These are phyloP conservation scores for Keqinozyma sinolaborantium DNA, from an alignment of 1,139 yeast species.

Conservation along the genomic window DNA sequence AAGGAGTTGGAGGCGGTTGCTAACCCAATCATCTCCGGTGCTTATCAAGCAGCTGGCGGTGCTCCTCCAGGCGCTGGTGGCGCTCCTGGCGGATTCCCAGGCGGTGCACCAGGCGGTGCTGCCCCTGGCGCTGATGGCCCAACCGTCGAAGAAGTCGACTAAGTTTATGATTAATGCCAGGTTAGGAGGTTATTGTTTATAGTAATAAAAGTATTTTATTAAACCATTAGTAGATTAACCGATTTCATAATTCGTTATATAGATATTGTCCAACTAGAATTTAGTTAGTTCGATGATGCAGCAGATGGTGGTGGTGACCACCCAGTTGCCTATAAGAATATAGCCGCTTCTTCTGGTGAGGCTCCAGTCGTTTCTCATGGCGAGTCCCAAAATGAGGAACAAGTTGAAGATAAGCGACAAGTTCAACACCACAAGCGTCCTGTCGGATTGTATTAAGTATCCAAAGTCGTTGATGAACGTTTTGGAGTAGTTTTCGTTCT, in stretches of 20 bases:
- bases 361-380: slow-evolving; percentile 66
- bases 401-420: slow-evolving; percentile 53
- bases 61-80: slow-evolving; percentile 34
- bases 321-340: slow-evolving; percentile 55
- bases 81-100: slow-evolving; percentile 43
- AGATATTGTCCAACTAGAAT: background rate
- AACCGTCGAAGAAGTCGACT: slow-evolving; percentile 74
- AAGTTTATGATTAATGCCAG: slow-evolving; percentile 10
- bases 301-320: slow-evolving; percentile 42
- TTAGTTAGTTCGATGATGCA: slow-evolving; percentile 17
- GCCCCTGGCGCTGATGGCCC: slow-evolving; percentile 52
- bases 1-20: slow-evolving; percentile 64
- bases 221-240: background rate
- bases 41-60: slow-evolving; percentile 58
- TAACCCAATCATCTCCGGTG: slow-evolving; percentile 63
- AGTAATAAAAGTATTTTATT: background rate
- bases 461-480: slow-evolving; percentile 8
- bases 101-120: slow-evolving; percentile 32
- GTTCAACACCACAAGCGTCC: slow-evolving; percentile 48
- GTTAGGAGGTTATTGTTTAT: slow-evolving; percentile 2
- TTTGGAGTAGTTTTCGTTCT: slow-evolving; percentile 9
- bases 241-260: background rate
- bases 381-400: slow-evolving; percentile 45
- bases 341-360: slow-evolving; percentile 58
- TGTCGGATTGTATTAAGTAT: slow-evolving; percentile 30